A percentile compares a stretch with the other conserved stretches of the same genome.
Evolutionary conservation across 768 basidiomycete species (phyloP).

Genomic region (Tulasnella sp.): DNA sequence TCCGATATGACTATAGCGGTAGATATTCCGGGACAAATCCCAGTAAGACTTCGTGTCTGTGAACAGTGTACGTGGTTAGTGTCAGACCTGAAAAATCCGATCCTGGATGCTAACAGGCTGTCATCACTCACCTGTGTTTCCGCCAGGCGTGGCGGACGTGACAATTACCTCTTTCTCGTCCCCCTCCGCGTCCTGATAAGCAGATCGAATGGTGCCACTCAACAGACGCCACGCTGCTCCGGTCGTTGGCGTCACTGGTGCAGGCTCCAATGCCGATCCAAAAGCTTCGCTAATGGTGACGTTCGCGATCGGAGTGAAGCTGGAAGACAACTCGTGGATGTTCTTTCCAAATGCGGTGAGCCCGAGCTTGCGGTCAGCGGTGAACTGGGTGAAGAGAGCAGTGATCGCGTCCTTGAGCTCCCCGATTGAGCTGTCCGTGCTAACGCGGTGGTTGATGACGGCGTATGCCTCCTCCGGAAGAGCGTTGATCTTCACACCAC

Average conservation of each 20-base stretch:
- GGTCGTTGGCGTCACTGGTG: slow-evolving; percentile 45
- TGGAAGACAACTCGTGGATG: slow-evolving; percentile 13
- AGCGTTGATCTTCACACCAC: slow-evolving; percentile 53
- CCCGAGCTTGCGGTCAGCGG: slow-evolving; percentile 9
- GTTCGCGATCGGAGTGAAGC: background rate
- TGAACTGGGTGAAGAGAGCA: slow-evolving; percentile 11
- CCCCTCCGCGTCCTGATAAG: slow-evolving; percentile 21
- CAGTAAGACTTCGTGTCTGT: slow-evolving; percentile 48
- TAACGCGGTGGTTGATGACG: slow-evolving; percentile 61
- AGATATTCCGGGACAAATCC: slow-evolving; percentile 47
- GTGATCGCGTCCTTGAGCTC: slow-evolving; percentile 10
- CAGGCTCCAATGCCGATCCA: slow-evolving; percentile 46
- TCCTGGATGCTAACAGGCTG: background rate
- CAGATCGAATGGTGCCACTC: slow-evolving; percentile 51
- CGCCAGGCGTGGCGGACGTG: slow-evolving; percentile 30
- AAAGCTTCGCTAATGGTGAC: slow-evolving; percentile 38
- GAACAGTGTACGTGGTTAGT: background rate
- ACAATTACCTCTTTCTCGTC: slow-evolving; percentile 22
- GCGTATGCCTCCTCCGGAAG: slow-evolving; percentile 64
- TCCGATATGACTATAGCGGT: slow-evolving; percentile 39
- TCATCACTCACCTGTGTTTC: slow-evolving; percentile 15
- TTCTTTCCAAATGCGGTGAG: slow-evolving; percentile 15
- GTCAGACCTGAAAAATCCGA: background rate
- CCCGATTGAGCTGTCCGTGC: slow-evolving; percentile 33
- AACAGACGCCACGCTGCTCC: slow-evolving; percentile 39